A percentile compares a stretch with the other conserved stretches of the same genome.
These are phyloP conservation scores for Bacidia gigantensis DNA, from an alignment of 495 filamentous ascomycete genomes.

Conservation along the genomic window DNA sequence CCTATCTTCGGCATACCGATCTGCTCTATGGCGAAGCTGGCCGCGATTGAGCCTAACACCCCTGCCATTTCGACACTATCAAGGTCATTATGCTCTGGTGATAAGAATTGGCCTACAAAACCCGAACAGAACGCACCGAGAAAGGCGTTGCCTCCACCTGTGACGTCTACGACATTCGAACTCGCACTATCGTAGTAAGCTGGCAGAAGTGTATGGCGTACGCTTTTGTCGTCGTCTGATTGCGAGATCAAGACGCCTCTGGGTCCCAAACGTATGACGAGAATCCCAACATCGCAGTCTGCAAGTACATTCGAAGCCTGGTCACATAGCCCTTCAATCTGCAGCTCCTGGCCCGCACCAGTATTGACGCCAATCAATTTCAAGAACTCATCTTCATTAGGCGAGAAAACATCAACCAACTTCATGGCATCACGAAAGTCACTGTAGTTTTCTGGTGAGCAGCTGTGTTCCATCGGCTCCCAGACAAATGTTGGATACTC, in stretches of 20 bases:
- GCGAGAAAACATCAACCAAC: conserved; percentile 73
- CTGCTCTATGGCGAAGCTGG: conserved; percentile 90
- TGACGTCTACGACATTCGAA: conserved; percentile 70
- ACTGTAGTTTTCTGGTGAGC: conserved; percentile 58
- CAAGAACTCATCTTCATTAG: conserved; percentile 76
- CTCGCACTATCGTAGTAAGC: neutral
- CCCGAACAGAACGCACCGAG: conserved; percentile 45
- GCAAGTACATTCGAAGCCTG: neutral
- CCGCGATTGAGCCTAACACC: conserved; percentile 67
- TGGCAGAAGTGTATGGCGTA: neutral
- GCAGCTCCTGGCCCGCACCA: conserved; percentile 10
- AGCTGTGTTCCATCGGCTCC: conserved; percentile 89
- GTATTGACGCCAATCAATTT: conserved; percentile 54
- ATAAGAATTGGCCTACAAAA: neutral
- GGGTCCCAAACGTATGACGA: neutral
- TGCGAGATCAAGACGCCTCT: neutral
- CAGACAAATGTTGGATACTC: conserved; percentile 65
- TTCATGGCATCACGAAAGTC: conserved; percentile 55
- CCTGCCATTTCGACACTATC: conserved; percentile 29
- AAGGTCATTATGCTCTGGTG: too few species aligned
- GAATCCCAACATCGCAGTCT: neutral
- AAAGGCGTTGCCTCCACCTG: conserved; percentile 91
- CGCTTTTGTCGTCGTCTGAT: conserved; percentile 22
- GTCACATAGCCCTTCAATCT: neutral
- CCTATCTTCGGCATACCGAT: conserved; percentile 59